These are phyloP conservation scores for Eudorina sp. DNA, from an alignment of 139 green algal genomes.

Conservation along the genomic window DNA sequence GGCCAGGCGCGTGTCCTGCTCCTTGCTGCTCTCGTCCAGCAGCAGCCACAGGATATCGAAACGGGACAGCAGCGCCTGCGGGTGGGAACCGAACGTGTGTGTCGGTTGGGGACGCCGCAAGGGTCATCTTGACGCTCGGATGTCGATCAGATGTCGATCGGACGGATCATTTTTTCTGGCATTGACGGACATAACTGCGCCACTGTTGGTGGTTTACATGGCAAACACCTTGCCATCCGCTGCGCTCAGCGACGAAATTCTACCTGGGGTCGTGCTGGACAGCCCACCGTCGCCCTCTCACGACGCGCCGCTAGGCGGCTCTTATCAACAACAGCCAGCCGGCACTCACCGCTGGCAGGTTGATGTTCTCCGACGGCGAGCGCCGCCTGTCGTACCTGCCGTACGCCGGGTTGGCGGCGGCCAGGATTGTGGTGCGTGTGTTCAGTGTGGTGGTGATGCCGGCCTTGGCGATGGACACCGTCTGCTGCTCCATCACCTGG, in stretches of 20 bases:
- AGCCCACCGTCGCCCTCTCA: no score
- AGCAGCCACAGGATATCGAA: slow-evolving; percentile 99
- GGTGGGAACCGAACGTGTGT: not conserved
- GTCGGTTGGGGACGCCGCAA: not conserved
- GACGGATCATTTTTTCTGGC: no score
- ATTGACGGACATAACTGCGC: no score
- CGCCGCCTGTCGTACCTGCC: slow-evolving; percentile 94
- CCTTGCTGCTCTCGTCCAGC: slow-evolving; percentile 83
- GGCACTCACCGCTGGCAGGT: slow-evolving; percentile 86
- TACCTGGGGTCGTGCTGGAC: no score
- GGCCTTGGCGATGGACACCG: slow-evolving; percentile 98
- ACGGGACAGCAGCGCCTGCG: slow-evolving; percentile 69
- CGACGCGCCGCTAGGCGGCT: no score
- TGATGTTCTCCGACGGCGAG: slow-evolving; percentile 97
- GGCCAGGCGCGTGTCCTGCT: slow-evolving; percentile 86
- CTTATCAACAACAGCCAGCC: no score
- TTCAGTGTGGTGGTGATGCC: slow-evolving; percentile 99
- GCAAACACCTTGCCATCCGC: no score
- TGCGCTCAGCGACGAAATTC: no score
- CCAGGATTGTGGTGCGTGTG: slow-evolving; percentile 96
- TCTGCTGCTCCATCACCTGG: slow-evolving; percentile 98
- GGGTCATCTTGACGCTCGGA: no score
- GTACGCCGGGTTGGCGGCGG: slow-evolving; percentile 97
- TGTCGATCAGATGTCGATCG: no score
- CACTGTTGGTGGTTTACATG: no score